Base-by-base conservation (phyloP, 129 eudicot genomes). In the Helianthus tuberosus region DNA sequence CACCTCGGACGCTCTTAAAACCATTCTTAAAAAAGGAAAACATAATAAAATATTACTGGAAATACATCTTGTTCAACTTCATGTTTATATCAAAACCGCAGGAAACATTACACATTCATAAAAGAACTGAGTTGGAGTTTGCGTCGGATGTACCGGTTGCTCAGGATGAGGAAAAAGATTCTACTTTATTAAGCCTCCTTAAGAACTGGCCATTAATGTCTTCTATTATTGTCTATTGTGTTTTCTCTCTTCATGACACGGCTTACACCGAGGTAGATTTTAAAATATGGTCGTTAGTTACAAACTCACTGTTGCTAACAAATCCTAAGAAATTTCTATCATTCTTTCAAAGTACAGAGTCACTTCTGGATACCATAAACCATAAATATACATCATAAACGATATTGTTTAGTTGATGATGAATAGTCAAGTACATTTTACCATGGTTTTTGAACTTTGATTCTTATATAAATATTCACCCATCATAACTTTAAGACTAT, bases 121-220 rank as follows among this genome's bases (percentile, higher is more conserved):
- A 78, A 39, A 64, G 72, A 41, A 81, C 81, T 14, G 84, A 81
- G 71, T 61, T 86, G 77, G 98, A 93, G 82, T 77, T 88, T 66
- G 91, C 87, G 16, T 48, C 78, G 25, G 27, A 39, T 69, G 80
- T 68, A 35, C 35, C 77, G 16, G 72, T 75, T 13, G 49, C 5
- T 17, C 60, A 51, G 43, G 76, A 41, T 41, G 75, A 76, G 73
- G 69, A 51, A 53, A 73, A 32, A 16, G 61, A 77, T 47, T 43
- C 77, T 6, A 68, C 75, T 50, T 8, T 52, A 27, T 16, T 51
- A 52, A 89, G 96, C 78, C 92, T 95, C 20, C 35, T 82, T 49
- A 95, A 73, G 84, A 95, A 95, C 80, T 87, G 99, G 99, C 90
- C 97, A 5, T 76, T 95, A 54, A 95, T 95, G 96, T 91, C 99